Conservation (phyloP, 331 rosid genomes). For the Pyracantha coccinea region DNA sequence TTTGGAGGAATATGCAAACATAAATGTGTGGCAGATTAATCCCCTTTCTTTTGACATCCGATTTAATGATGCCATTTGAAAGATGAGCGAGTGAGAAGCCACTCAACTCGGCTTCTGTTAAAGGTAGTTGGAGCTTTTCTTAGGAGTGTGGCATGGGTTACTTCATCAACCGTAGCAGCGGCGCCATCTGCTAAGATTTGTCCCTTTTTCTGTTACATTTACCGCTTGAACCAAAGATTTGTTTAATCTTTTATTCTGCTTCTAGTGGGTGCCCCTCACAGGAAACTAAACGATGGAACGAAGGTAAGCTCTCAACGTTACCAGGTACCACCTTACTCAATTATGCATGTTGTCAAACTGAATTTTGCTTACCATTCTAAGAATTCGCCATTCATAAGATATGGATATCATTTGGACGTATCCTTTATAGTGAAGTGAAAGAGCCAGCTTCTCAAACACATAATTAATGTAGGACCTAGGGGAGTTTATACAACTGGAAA, state of each 20-base stretch:
- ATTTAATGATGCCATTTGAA: slow-evolving; percentile 54
- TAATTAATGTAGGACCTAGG: slow-evolving; percentile 90
- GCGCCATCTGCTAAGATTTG: too few species aligned
- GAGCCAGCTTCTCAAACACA: slow-evolving; percentile 98
- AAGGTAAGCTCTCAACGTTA: slow-evolving; percentile 40
- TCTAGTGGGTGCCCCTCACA: slow-evolving; percentile 93
- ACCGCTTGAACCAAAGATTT: too few species aligned
- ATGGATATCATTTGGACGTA: neutral
- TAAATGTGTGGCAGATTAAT: slow-evolving; percentile 96
- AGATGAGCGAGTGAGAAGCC: neutral
- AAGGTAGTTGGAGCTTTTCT: too few species aligned
- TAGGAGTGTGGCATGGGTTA: too few species aligned
- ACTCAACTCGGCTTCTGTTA: neutral
- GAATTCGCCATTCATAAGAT: neutral
- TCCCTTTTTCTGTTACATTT: too few species aligned
- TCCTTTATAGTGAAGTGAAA: slow-evolving; percentile 16
- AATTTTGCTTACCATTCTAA: neutral
- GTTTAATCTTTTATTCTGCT: slow-evolving; percentile 29
- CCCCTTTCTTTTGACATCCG: slow-evolving; percentile 87
- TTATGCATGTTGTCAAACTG: neutral
- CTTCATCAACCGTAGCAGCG: too few species aligned
- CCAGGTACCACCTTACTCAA: neutral
- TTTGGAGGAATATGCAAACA: slow-evolving; percentile 93
- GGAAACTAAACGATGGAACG: slow-evolving; percentile 91
- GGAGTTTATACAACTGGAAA: slow-evolving; percentile 95